phyloP scores from a whole-genome alignment of 2,329 filamentous ascomycete species.

The Trichoderma atrobrunneum region DNA sequence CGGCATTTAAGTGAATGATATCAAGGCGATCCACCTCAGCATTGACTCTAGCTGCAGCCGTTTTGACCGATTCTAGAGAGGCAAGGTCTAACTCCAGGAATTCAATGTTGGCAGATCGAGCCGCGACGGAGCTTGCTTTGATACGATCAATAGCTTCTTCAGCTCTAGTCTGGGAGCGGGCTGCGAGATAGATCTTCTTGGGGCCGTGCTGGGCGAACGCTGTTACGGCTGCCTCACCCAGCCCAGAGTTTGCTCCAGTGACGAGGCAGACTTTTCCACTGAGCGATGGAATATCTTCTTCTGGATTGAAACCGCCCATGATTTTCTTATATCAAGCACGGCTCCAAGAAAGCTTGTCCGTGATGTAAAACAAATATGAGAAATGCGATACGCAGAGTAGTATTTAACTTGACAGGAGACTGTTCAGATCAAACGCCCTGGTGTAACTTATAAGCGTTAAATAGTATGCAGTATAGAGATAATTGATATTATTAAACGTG shows the following conservation, averaged over 20 bases:
- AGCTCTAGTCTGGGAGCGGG: neutral
- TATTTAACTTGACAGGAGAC: neutral
- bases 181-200: neutral
- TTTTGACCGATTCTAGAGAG: neutral
- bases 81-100: neutral
- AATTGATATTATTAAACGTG: neutral
- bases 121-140: neutral
- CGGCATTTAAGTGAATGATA: conserved; percentile 12
- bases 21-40: neutral
- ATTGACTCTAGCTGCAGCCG: neutral
- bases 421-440: neutral
- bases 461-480: neutral
- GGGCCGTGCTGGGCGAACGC: neutral
- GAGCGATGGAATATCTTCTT: neutral
- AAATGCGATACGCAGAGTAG: neutral
- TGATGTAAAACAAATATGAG: neutral
- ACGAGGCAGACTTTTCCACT: neutral
- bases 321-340: neutral
- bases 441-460: neutral
- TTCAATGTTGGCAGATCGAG: neutral
- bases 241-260: neutral
- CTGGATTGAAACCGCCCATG: neutral
- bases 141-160: neutral
- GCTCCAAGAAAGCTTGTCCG: neutral
- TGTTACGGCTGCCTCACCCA: neutral